Base-by-base conservation (phyloP, 108 stramenopile species). In the Nitzschia palea region DNA sequence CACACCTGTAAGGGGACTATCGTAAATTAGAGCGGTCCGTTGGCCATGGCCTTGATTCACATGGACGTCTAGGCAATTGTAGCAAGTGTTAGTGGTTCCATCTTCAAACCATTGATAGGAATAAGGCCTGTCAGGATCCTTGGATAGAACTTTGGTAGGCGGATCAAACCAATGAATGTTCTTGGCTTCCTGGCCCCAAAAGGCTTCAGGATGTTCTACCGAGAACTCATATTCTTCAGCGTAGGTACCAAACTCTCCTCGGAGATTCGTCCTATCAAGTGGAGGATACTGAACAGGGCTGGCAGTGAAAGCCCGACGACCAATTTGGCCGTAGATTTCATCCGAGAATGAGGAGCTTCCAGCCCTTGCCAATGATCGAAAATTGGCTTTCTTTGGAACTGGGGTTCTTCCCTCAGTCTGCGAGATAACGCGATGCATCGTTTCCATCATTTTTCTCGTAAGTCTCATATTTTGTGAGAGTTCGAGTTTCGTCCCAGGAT, bases 11-110 rank as follows among this genome's bases (percentile, higher is more conserved):
- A 83, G 53, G 51, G 87, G 78, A 9, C 82, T 78, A 47, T 87
- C 86, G 68, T 88, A 87, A 32, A 82, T 62, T 22, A 91, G 64
- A 35, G 90, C 89, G 15, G 44, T 36, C 56, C 80, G 79, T 47
- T 83, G 77, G 12, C 86, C 87, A 20, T 70, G 68, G n/a, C 89
- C 89, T 8, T 51, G 50, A 0, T 68, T 37, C 0, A 89, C 81
- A 52, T 88, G 87, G 1, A 84, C 72, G 57, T 92, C 91, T 14
- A 89, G 58, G 48, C 82, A 82, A 54, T 87, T 92, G 80, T 87
- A 85, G 66, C 79, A 71, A 2, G 79, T 82, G 62, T 93, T 89
- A 50, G 84, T 54, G 4, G 65, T 62, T 3, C 88, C 91, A 48
- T 79, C 80, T 15, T 68, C 27, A 37, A 86, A 86, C 85, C 85